phyloP scores from a whole-genome alignment of 1,284 basidiomycete species.

The Vanrija sp. region DNA sequence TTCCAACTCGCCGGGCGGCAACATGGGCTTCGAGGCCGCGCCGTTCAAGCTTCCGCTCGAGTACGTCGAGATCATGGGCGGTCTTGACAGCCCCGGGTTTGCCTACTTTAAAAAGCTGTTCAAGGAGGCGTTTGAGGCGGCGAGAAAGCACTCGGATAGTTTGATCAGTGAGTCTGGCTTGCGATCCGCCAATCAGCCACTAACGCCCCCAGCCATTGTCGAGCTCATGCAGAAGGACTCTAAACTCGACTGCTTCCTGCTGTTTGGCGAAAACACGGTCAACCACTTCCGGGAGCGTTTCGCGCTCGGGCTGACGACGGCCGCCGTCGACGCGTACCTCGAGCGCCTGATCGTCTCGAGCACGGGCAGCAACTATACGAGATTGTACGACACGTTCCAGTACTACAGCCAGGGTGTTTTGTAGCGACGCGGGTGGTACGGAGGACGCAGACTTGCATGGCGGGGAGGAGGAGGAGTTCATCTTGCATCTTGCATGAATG shows the following conservation, averaged over 20 bases:
- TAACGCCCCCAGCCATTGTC: slow-evolving; percentile 64
- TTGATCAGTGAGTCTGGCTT: slow-evolving; percentile 71
- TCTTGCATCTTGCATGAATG: too few relatives aligned
- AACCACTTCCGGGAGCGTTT: slow-evolving; percentile 85
- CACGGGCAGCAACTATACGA: slow-evolving; percentile 85
- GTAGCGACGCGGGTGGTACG: background rate
- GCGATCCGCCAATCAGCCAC: background rate
- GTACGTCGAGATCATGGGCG: slow-evolving; percentile 95
- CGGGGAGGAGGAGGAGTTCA: too few relatives aligned
- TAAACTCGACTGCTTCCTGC: slow-evolving; percentile 83
- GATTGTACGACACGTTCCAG: slow-evolving; percentile 76
- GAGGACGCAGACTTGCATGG: too few relatives aligned
- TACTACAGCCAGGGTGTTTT: slow-evolving; percentile 32
- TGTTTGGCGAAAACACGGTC: slow-evolving; percentile 87
- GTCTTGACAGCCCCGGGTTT: slow-evolving; percentile 71
- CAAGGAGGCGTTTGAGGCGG: slow-evolving; percentile 87
- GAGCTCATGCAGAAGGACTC: slow-evolving; percentile 98
- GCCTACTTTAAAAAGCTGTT: slow-evolving; percentile 83
- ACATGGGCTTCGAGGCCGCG: slow-evolving; percentile 96
- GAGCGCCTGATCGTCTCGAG: slow-evolving; percentile 82
- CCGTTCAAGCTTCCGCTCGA: slow-evolving; percentile 94
- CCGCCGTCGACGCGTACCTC: slow-evolving; percentile 81
- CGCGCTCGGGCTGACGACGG: slow-evolving; percentile 82
- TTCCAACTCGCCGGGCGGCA: slow-evolving; percentile 86
- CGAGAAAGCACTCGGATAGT: slow-evolving; percentile 92